Base-by-base conservation (phyloP, 768 basidiomycete species). In the Phylloporus sp. region DNA sequence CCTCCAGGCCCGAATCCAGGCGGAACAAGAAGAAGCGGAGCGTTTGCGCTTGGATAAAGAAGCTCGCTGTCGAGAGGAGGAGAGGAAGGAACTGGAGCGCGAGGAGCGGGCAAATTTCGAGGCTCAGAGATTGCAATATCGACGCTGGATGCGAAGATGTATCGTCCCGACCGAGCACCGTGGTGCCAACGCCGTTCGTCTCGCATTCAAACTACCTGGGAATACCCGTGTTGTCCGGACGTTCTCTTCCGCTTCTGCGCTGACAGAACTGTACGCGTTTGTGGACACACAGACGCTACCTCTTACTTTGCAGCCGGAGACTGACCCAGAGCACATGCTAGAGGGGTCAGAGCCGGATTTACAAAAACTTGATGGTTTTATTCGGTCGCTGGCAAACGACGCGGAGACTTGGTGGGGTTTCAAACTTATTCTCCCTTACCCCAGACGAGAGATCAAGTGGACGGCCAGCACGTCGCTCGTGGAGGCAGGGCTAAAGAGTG, bases 401-500 rank as follows among this genome's bases (percentile, higher is more conserved):
- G 34, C 67, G 9, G 66, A 71, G 9, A 67, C 66, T 22, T 89
- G 82, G 75, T 91, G 86, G 82, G 81, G 79, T 8, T 93, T 94
- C 71, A 74, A 71, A 49, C 69, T 94, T 23, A 70, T 70, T 29
- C 74, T 76, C 3, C 75, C 86, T 9, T 93, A 88, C 57, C 91
- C 91, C 5, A 70, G 85, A 42, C 69, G 67, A 34, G 80, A 80
- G 63, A 75, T 87, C 43, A 70, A 70, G 11, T 88, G 82, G 75
- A 46, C 54, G 34, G 29, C 62, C 0, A 65, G 61, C 21, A 49
- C 57, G 18, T 69, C 56, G 33, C 67, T 88, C 7, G 67, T 60
- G 7, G 72, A 74, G 2, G 72, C 74, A 13, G 71, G 64, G 14
- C 62, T 87, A 39, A 74, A 70, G 50, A 79, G 77, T 15, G 73